Evolutionary conservation across 148 eudicot genomes (phyloP), one percentile per base, ranked within the genome.

Genomic region (Simmondsia chinensis): DNA sequence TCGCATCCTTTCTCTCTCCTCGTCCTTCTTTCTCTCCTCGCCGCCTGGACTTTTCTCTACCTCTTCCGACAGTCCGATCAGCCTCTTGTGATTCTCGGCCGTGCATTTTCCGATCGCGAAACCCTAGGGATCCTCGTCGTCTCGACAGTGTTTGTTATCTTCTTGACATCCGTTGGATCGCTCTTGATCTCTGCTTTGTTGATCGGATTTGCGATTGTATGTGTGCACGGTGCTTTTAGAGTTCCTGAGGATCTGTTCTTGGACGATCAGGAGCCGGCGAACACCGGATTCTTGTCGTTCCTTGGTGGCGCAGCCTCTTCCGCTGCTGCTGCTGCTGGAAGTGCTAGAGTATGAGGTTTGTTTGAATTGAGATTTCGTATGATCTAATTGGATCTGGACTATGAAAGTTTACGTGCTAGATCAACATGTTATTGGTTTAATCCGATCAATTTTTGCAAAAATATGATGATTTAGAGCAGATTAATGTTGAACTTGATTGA

Each of bases 181-280:
- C 20, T 82, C 6, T 33, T 83, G 20, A 83, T 83, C 39, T 75
- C 94, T 0, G 80, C 86, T 0, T 39, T 68, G 4, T 39, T 79
- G 9, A 43, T 75, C 9, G 94, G 94, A 9, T 41, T 65, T 0
- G 75, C 62, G 0, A 64, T 79, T 20, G 79, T 83, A 9, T 64
- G 69, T 12, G 72, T 68, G 33, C 94, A 83, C 39, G 94, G 94
- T 7, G 86, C 94, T 2, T 83, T 83, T 52, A 69, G 83, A 38
- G 69, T 66, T 50, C 86, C 94, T 0, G 86, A 82, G 50, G 93
- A 82, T 65, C 46, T 82, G 43, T 82, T 82, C 24, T 46, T 82
- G 47, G 94, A 83, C 49, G 94, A 83, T 7, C 87, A 75, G 45
- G 94, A 83, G 36, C 59, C 70, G 4, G 61, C 50, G 10, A 61